Conservation (phyloP, 1,284 basidiomycete species). For the Mycena citricolor region DNA sequence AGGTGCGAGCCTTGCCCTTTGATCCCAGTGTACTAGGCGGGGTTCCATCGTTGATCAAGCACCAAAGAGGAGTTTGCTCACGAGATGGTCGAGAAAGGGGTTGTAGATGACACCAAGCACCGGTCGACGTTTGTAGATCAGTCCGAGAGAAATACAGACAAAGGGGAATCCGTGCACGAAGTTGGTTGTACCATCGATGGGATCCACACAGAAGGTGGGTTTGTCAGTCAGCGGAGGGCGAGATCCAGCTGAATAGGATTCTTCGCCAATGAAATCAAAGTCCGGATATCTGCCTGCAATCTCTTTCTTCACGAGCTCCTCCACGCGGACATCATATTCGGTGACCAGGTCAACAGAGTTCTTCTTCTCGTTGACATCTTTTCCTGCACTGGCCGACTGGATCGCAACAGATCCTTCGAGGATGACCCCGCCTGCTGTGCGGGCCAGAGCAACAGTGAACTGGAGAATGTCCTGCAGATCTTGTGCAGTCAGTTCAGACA, state of each 20-base stretch:
- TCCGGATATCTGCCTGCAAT: conserved; percentile 70
- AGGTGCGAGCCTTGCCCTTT: conserved; percentile 82
- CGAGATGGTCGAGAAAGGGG: conserved; percentile 85
- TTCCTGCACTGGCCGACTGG: conserved; percentile 44
- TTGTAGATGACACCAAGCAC: conserved; percentile 91
- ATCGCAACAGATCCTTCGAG: conserved; percentile 75
- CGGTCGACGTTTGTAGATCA: conserved; percentile 80
- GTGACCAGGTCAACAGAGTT: conserved; percentile 96
- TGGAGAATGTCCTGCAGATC: conserved; percentile 69
- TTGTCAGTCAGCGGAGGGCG: conserved; percentile 75
- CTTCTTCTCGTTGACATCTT: conserved; percentile 77
- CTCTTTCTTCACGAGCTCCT: conserved; percentile 78
- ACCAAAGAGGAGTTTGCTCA: conserved; percentile 31
- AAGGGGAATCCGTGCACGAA: conserved; percentile 92
- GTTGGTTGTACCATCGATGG: conserved; percentile 92
- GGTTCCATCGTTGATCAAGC: neutral
- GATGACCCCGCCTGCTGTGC: conserved; percentile 68
- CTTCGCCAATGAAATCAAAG: conserved; percentile 92
- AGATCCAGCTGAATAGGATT: conserved; percentile 76
- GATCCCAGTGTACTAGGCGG: conserved; percentile 71
- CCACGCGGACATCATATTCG: conserved; percentile 92
- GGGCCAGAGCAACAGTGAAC: conserved; percentile 76
- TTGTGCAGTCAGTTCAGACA: conserved; percentile 31
- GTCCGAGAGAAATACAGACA: conserved; percentile 88
- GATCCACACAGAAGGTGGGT: conserved; percentile 92